Evolutionary conservation across 108 stramenopile genomes (phyloP), one percentile per base, ranked within the genome.

Genomic region (Skeletonema marinoi): DNA sequence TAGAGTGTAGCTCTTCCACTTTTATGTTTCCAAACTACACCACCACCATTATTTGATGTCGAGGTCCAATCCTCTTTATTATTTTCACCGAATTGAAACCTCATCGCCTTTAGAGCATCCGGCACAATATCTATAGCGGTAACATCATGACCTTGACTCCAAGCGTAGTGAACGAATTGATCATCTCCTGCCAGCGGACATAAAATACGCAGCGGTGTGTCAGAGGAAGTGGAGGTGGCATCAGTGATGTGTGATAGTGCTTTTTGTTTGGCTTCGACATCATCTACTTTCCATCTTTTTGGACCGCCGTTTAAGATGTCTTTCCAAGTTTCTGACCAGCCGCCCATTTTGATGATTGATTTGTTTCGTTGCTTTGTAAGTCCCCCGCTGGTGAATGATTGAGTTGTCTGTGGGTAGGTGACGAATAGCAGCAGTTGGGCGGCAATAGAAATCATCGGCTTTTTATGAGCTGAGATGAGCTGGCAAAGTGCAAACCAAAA

Each of bases 171-270:
- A 6, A 88, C 84, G 38, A 88, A 78, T 14, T 63, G 66, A 74
- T 88, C 88, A 63, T 88, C 88, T 31, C 88, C 88, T 31, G 86
- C 86, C 35, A 88, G 51, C 54, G 88, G 88, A 54, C 84, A 85
- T 7, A 88, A 59, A 14, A 88, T 80, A 21, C 51, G 70, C 39
- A 88, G 42, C 4, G 31, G 67, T 21, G 68, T 42, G 8, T 38
- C 10, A 29, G 65, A 56, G n/a, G 11, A 21, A 16, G 46, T 7
- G 19, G 33, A 19, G n/a, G 44, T 50, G 41, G 84, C 32, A 6
- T 77, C 35, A 17, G 44, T 33, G 21, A 88, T 75, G 59, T 82
- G 81, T 3, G 48, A 30, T 12, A 87, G 73, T 10, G 86, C 88
- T 14, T 32, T 68, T 39, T 79, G 31, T 46, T 88, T 71, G 48